phyloP scores from a whole-genome alignment of 345 rosid genomes.

The Mangifera indica region DNA sequence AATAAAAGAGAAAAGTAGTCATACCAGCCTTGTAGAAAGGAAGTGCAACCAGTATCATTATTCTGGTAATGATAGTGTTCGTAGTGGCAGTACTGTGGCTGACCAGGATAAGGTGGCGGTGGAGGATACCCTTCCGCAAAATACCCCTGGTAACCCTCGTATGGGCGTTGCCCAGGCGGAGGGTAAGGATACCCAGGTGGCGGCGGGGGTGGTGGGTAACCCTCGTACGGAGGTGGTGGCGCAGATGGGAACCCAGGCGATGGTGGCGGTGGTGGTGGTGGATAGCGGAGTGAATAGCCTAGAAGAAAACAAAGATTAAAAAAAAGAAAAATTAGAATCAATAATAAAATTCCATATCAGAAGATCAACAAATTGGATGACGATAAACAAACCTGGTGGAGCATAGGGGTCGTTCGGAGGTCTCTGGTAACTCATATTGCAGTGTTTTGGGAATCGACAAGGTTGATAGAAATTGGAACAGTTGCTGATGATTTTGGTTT shows the following conservation, averaged over 20 bases:
- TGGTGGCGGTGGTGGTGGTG: conserved; percentile 44
- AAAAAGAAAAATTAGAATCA: not conserved
- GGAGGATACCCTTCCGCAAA: conserved; percentile 59
- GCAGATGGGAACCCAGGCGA: conserved; percentile 63
- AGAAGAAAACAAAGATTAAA: conserved; percentile 1
- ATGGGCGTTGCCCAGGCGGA: conserved; percentile 42
- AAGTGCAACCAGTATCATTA: conserved; percentile 47
- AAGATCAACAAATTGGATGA: not conserved
- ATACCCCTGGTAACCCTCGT: conserved; percentile 80
- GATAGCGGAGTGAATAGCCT: conserved; percentile 37
- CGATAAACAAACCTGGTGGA: conserved; percentile 49
- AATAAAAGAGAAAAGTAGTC: conserved; percentile 14
- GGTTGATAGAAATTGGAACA: not conserved
- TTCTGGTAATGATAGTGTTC: conserved; percentile 54
- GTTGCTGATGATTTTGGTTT: not conserved
- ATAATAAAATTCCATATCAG: not conserved
- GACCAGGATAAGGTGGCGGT: conserved; percentile 45
- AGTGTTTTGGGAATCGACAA: not conserved
- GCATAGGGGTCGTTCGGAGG: conserved; percentile 52
- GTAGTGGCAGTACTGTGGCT: conserved; percentile 44
- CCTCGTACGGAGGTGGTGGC: conserved; percentile 54
- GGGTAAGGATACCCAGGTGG: conserved; percentile 49
- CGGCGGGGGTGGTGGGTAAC: conserved; percentile 53
- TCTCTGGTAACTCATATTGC: conserved; percentile 63
- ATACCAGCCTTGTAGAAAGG: conserved; percentile 78